Percentiles rank a stretch among this genome's conserved stretches.
Conservation (phyloP, 2,329 filamentous ascomycete genomes). For the Cordyceps javanica region DNA sequence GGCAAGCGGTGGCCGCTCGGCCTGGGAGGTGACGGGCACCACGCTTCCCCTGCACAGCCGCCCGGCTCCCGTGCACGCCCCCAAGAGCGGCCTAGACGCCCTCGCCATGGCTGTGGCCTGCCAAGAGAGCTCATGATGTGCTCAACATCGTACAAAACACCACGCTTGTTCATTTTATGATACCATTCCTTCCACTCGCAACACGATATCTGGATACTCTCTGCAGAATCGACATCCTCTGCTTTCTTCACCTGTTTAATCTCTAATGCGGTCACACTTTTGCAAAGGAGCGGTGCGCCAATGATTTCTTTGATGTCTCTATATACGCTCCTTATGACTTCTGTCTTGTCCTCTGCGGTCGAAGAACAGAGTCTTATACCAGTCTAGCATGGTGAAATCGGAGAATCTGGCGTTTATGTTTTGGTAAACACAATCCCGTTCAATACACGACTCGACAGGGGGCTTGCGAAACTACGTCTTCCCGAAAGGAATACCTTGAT, state of each 20-base stretch:
- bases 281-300: background rate
- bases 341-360: background rate
- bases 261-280: constrained; percentile 1
- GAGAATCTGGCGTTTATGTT: background rate
- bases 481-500: background rate
- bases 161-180: background rate
- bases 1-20: constrained; percentile 12
- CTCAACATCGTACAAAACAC: background rate
- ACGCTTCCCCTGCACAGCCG: constrained; percentile 40
- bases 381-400: background rate
- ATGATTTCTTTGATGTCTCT: background rate
- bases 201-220: background rate
- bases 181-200: background rate
- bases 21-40: constrained; percentile 43
- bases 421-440: background rate
- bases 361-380: background rate
- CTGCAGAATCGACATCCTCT: constrained; percentile 8
- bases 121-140: constrained; percentile 33
- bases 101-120: constrained; percentile 49
- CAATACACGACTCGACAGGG: background rate
- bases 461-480: background rate
- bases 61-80: constrained; percentile 36
- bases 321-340: background rate
- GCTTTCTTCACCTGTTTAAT: constrained; percentile 3
- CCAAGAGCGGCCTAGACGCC: constrained; percentile 48